phyloP scores from a whole-genome alignment of 192 early-diverging fungal genomes.

The Backusella luteola region DNA sequence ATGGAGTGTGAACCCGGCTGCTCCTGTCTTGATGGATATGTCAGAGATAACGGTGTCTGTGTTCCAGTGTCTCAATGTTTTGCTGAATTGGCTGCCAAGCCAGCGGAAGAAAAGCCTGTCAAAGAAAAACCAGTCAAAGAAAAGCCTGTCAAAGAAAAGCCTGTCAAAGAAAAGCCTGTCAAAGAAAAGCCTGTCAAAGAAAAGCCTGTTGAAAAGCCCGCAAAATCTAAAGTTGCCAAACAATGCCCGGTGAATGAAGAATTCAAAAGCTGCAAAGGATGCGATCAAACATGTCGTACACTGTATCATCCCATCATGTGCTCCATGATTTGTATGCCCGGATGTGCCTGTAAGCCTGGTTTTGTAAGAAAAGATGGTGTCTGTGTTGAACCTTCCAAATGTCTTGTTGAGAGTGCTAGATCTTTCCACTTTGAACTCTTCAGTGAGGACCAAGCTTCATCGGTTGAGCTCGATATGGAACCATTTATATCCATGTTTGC shows the following conservation, averaged over 20 bases:
- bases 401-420: not conserved
- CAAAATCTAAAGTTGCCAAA: not conserved
- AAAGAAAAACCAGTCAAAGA: not conserved
- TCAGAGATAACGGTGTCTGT: not conserved
- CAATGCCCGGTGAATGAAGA: not conserved
- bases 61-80: not conserved
- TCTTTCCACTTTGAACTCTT: not conserved
- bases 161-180: not conserved
- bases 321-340: not conserved
- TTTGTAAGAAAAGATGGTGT: slow-evolving; percentile 2
- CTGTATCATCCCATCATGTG: not conserved
- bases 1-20: not conserved
- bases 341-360: not conserved
- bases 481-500: not conserved
- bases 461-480: not conserved
- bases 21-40: not conserved
- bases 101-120: not conserved
- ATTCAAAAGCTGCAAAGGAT: not conserved
- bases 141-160: not conserved
- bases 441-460: not conserved
- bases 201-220: not conserved
- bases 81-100: not conserved
- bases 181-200: not conserved
- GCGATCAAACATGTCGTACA: not conserved
- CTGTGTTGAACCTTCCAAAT: not conserved